Base-by-base conservation (phyloP, 164 flowering plant species). In the Pachysandra terminalis region DNA sequence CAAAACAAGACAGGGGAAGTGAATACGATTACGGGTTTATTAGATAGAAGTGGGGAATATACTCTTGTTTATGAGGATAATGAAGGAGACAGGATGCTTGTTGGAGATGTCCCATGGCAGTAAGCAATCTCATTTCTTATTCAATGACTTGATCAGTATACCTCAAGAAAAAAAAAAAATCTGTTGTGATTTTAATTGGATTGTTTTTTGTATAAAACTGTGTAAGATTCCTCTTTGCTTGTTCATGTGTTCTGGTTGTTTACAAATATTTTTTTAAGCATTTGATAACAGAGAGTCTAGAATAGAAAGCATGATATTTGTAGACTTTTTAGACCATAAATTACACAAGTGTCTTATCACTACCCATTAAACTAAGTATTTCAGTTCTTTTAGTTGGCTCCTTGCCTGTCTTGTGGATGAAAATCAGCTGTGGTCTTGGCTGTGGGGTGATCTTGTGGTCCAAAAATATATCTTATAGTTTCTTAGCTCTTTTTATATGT, bases 81-180 rank as follows among this genome's bases (percentile, higher is more conserved):
- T 69, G 98, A 90, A 83, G 98, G 98, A 35, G 98, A 93, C 87
- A 84, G 88, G 78, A 85, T 93, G 87, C 90, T 92, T 60, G 95
- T 86, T 78, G 96, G 93, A 57, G 96, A 92, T 87, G 96, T 89
- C 71, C 98, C 98, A 57, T 93, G 98, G 96, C 78, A 86, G 96
- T 93, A 85, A 85, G 96, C 82, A 79, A 56, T 45, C 14, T 10
- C 17, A 45, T 45, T 45, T 45, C 17, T 5, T 45, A 45, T 45
- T 45, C 15, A 56, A 22, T n/a, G 27, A 22, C 59, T 56, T 56
- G 17, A 23, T 22, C 9, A 25, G 8, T 12, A 15, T 9, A 56
- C 25, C 25, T 23, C 5, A 56, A 56, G 21, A 5, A 56, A 56
- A 21, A n/a, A 56, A 5, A 56, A 56, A 21, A n/a, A 10, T 9